phyloP scores from a whole-genome alignment of 768 basidiomycete genomes.

The Pulveroboletus sp. region DNA sequence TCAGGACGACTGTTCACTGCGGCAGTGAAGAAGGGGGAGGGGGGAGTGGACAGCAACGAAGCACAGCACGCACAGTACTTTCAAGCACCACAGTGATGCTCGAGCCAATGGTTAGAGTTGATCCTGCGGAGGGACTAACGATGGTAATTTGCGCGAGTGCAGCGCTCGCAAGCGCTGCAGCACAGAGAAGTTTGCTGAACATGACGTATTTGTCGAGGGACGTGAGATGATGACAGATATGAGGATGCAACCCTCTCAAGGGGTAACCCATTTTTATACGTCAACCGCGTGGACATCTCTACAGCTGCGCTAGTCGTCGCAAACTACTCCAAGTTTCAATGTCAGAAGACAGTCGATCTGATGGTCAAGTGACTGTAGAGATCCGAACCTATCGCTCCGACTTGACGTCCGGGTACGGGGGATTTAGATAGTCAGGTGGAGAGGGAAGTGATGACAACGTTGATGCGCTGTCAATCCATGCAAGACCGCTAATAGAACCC shows the following conservation, averaged over 20 bases:
- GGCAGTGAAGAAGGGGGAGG: too few relatives aligned
- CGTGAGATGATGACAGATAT: neutral
- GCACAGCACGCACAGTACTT: constrained; percentile 33
- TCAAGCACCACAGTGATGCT: constrained; percentile 36
- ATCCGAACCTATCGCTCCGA: too few relatives aligned
- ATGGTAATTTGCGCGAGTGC: constrained; percentile 41
- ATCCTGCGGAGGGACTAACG: constrained; percentile 30
- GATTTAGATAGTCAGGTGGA: too few relatives aligned
- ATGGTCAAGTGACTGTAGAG: too few relatives aligned
- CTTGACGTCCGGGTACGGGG: too few relatives aligned
- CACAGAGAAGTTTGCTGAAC: constrained; percentile 10
- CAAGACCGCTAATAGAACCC: too few relatives aligned
- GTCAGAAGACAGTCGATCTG: too few relatives aligned
- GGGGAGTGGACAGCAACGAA: neutral
- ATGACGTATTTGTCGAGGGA: constrained; percentile 1
- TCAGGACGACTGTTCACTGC: neutral
- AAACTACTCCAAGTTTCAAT: too few relatives aligned
- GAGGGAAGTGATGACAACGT: too few relatives aligned
- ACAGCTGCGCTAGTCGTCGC: too few relatives aligned
- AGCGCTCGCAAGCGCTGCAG: constrained; percentile 4
- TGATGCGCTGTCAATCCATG: too few relatives aligned
- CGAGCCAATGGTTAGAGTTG: constrained; percentile 31
- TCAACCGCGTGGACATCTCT: too few relatives aligned
- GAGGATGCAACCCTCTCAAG: neutral
- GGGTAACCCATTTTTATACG: neutral